A percentile compares a stretch with the other conserved stretches of the same genome.
These are phyloP conservation scores for Hebeloma cylindrosporum DNA, from an alignment of 768 basidiomycete genomes.

Conservation along the genomic window DNA sequence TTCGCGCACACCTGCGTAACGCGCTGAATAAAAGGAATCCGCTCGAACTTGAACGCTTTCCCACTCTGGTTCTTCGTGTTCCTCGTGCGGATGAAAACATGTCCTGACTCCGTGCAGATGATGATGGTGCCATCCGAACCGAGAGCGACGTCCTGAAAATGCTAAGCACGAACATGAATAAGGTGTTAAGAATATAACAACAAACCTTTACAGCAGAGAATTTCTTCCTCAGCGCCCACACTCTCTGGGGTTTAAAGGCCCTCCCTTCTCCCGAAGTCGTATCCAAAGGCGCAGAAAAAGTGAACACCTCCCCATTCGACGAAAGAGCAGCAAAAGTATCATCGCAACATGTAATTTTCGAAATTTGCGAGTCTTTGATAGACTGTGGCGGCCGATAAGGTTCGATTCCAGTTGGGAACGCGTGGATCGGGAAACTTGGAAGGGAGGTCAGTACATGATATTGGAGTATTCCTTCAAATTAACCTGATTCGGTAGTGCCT, in stretches of 20 bases:
- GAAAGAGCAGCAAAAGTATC: slow-evolving; percentile 82
- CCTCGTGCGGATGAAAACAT: slow-evolving; percentile 84
- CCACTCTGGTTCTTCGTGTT: slow-evolving; percentile 34
- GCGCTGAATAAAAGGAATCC: slow-evolving; percentile 82
- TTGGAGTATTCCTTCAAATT: slow-evolving; percentile 16
- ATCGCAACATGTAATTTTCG: slow-evolving; percentile 79
- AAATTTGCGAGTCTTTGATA: slow-evolving; percentile 64
- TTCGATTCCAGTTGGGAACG: slow-evolving; percentile 72
- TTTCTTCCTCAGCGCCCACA: slow-evolving; percentile 87
- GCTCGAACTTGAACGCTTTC: slow-evolving; percentile 75
- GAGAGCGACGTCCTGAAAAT: slow-evolving; percentile 76
- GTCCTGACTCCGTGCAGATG: slow-evolving; percentile 92
- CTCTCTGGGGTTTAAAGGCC: slow-evolving; percentile 76
- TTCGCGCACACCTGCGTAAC: slow-evolving; percentile 82
- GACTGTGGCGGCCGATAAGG: slow-evolving; percentile 85
- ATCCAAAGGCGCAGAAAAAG: slow-evolving; percentile 54
- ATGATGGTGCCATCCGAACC: slow-evolving; percentile 87
- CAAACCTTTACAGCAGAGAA: slow-evolving; percentile 79
- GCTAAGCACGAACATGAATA: background rate
- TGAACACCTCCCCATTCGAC: slow-evolving; percentile 88
- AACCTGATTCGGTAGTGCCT: slow-evolving; percentile 73
- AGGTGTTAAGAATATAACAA: slow-evolving; percentile 8
- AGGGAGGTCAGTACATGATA: slow-evolving; percentile 2
- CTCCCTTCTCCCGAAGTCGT: slow-evolving; percentile 31
- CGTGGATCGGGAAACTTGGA: slow-evolving; percentile 69